These are phyloP conservation scores for Boechera retrofracta DNA, from an alignment of 345 rosid species.

Conservation along the genomic window DNA sequence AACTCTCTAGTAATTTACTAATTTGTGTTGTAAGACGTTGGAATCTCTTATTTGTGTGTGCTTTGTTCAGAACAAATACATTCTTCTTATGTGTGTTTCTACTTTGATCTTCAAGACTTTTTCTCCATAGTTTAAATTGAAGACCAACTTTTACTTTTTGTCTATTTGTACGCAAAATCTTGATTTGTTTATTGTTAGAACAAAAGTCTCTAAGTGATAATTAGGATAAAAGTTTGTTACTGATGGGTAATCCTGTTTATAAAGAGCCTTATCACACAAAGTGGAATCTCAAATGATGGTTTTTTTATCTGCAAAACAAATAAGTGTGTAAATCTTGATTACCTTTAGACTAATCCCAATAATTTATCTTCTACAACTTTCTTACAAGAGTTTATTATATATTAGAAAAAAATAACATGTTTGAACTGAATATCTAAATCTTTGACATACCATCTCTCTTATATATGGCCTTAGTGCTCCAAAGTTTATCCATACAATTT, in stretches of 20 bases:
- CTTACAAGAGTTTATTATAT: conserved; percentile 12
- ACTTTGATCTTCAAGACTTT: conserved; percentile 18
- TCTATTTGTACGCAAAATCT: conserved; percentile 9
- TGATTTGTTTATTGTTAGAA: conserved; percentile 26
- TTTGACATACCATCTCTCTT: conserved; percentile 23
- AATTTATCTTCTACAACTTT: conserved; percentile 18
- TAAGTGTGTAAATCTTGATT: conserved; percentile 20
- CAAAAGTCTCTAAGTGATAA: conserved; percentile 41
- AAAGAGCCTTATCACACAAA: conserved; percentile 32
- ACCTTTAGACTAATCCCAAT: conserved; percentile 35
- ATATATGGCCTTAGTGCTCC: not conserved
- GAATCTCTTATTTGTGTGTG: conserved; percentile 29
- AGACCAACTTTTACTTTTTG: not conserved
- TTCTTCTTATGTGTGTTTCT: conserved; percentile 32
- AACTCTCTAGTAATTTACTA: conserved; percentile 34
- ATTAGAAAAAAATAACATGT: not conserved
- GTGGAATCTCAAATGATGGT: conserved; percentile 26
- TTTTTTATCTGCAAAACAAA: not conserved
- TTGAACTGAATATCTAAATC: conserved; percentile 7
- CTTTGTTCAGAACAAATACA: conserved; percentile 25
- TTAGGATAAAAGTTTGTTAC: conserved; percentile 24
- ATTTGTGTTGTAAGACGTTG: conserved; percentile 31
- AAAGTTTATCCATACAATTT: conserved; percentile 14
- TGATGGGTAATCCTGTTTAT: conserved; percentile 19
- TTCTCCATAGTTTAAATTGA: not conserved